Evolutionary conservation across 495 filamentous ascomycete species (phyloP).

Genomic region (Hypomontagnella submonticulosa): DNA sequence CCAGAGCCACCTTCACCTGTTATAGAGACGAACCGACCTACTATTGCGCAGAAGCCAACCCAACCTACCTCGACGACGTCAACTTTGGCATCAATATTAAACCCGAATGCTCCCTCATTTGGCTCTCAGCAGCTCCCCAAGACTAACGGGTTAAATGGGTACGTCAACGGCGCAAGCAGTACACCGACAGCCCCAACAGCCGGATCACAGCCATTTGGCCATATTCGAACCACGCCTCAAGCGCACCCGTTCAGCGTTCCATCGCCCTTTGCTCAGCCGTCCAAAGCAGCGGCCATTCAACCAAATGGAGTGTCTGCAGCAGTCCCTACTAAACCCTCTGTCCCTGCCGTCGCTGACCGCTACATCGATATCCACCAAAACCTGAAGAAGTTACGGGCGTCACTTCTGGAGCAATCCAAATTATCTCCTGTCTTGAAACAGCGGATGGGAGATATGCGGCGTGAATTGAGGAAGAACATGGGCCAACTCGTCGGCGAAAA

Average conservation of each 20-base stretch:
- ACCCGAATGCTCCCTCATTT: constrained; percentile 3
- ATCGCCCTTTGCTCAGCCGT: constrained; percentile 20
- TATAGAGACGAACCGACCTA: constrained; percentile 6
- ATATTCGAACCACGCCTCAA: background rate
- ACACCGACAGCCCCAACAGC: constrained; percentile 24
- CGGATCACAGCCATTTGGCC: constrained; percentile 11
- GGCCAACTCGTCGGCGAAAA: constrained; percentile 77
- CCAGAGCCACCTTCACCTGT: constrained; percentile 47
- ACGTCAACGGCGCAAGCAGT: constrained; percentile 24
- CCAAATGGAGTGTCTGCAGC: constrained; percentile 14
- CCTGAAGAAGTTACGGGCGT: constrained; percentile 76
- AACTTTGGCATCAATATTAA: constrained; percentile 2
- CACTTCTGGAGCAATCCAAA: constrained; percentile 62
- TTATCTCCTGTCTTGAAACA: constrained; percentile 63
- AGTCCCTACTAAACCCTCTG: background rate
- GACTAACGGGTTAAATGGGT: constrained; percentile 23
- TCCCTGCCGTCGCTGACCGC: constrained; percentile 54
- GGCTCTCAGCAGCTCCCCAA: constrained; percentile 15
- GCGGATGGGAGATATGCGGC: constrained; percentile 77
- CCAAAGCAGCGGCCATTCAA: constrained; percentile 5
- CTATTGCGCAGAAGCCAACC: background rate
- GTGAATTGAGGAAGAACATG: constrained; percentile 74
- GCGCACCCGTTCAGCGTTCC: constrained; percentile 5
- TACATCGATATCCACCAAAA: constrained; percentile 77
- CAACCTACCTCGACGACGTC: constrained; percentile 2